Evolutionary conservation across 2,329 filamentous ascomycete species (phyloP), one percentile per base, ranked within the genome.

Genomic region (Paraconiothyrium sp.): DNA sequence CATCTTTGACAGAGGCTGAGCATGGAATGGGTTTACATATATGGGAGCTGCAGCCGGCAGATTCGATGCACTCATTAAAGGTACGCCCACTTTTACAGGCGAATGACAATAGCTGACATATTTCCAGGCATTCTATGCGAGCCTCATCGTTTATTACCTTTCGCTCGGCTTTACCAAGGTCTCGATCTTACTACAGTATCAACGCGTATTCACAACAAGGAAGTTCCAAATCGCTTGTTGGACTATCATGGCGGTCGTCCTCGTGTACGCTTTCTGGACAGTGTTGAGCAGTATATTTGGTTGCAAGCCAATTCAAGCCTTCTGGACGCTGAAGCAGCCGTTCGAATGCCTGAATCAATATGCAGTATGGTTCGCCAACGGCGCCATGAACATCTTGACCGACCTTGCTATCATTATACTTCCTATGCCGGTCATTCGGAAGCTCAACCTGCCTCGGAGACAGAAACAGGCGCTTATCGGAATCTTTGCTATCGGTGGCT

Each of bases 401-500:
- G 76, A 79, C 46, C 72, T 79, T 27, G 64, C 67, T 10, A 71
- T 77, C 52, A 76, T 78, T 14, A 48, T 77, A 1, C 67, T 78
- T 0, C 76, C 76, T 1, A 77, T 79, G 60, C 76, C 74, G 0
- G 71, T 77, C 1, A 72, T 79, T 32, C 58, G 66, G 49, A 70
- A 69, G 11, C 61, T 81, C 50, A 76, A 75, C 20, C 67, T 81
- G 24, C 72, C 75, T 10, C 64, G 61, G 16, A 64, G 69, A 27
- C 76, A 80, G 59, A 81, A 80, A 62, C 61, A 73, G 41, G 75
- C 76, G 9, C 65, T 81, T 4, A 69, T 72, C 7, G 70, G 68
- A 6, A 74, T 81, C 32, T 81, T 81, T 52, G 73, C 74, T 7
- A 65, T 81, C 11, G 79, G 79, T 32, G 73, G 73, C 32, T 78